Conservation (phyloP, 768 basidiomycete genomes). For the Collybiopsis luxurians region DNA sequence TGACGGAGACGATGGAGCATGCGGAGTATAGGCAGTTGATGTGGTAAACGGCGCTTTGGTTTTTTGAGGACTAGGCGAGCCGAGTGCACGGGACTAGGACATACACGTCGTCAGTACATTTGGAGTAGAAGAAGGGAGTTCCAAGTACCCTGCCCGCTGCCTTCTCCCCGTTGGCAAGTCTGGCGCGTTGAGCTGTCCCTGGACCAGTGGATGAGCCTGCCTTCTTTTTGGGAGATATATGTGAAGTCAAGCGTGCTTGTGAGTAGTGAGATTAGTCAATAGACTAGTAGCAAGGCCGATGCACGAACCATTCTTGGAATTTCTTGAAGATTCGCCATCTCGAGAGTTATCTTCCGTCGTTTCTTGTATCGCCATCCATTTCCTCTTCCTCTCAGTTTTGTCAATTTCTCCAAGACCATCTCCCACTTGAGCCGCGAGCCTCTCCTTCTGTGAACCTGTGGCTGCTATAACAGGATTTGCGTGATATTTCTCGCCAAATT, state of each 20-base stretch:
- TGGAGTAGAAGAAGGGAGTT: not conserved
- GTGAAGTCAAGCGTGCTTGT: slow-evolving; percentile 43
- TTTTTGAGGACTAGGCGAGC: slow-evolving; percentile 47
- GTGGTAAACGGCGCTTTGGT: slow-evolving; percentile 43
- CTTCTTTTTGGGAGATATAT: slow-evolving; percentile 50
- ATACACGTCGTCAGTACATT: not conserved
- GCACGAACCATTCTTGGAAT: slow-evolving; percentile 57
- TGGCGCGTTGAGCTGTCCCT: slow-evolving; percentile 50
- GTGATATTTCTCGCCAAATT: slow-evolving; percentile 76
- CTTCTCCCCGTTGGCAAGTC: slow-evolving; percentile 36
- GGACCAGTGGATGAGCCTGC: slow-evolving; percentile 47
- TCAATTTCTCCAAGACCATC: slow-evolving; percentile 58
- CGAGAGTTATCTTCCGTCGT: slow-evolving; percentile 37
- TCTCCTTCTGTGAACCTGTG: slow-evolving; percentile 65
- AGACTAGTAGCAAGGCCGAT: slow-evolving; percentile 12
- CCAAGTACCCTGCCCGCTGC: slow-evolving; percentile 42
- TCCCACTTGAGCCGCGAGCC: slow-evolving; percentile 48
- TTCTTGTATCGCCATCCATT: slow-evolving; percentile 71
- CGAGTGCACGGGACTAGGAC: slow-evolving; percentile 25
- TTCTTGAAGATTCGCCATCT: slow-evolving; percentile 38
- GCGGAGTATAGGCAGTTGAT: slow-evolving; percentile 17
- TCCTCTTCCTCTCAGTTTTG: slow-evolving; percentile 67
- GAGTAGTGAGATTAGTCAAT: not conserved
- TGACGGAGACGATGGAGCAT: slow-evolving; percentile 47
- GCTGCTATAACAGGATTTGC: slow-evolving; percentile 73